Base-by-base conservation (phyloP, 768 basidiomycete species). In the Bullera alba region DNA sequence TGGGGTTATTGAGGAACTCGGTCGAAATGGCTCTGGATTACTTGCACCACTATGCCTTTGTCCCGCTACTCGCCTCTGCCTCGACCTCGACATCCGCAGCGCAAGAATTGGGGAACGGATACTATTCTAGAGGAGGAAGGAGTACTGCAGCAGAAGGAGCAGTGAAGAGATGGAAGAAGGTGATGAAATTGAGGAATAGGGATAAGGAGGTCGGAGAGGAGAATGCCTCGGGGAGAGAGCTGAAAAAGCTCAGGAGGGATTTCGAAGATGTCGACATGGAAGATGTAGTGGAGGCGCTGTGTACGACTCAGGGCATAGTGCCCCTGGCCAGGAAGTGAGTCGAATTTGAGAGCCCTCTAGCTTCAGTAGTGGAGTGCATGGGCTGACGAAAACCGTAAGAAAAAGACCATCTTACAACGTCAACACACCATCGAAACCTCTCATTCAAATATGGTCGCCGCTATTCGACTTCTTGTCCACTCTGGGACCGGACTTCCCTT, bases 321-420 rank as follows among this genome's bases (percentile, higher is more conserved):
- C 91, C 93, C 6, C 58, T 85, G 2, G 84, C 88, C 1, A 86
- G 83, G 74, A 90, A 83, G 93, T 92, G 56, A 56, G 79, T 60
- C 34, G n/a, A n/a, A n/a, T n/a, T n/a, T n/a, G n/a, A n/a, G n/a
- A n/a, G n/a, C n/a, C n/a, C n/a, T n/a, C n/a, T n/a, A n/a, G n/a
- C n/a, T n/a, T n/a, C n/a, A n/a, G n/a, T n/a, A n/a, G n/a, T n/a
- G n/a, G n/a, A n/a, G n/a, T n/a, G n/a, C n/a, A n/a, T n/a, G n/a
- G n/a, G n/a, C 29, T 36, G 19, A 47, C 46, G 32, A 19, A 1
- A 14, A n/a, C 36, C 35, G 38, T 14, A 12, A 67, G 66, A 35
- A 70, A 70, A 53, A 52, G 68, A 29, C 55, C 61, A 3, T 25
- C 44, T 15, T 29, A 35, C 25, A 51, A 35, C 14, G 53, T 52